Conservation (phyloP, 2,329 filamentous ascomycete genomes). For the Trichoderma guizhouense region DNA sequence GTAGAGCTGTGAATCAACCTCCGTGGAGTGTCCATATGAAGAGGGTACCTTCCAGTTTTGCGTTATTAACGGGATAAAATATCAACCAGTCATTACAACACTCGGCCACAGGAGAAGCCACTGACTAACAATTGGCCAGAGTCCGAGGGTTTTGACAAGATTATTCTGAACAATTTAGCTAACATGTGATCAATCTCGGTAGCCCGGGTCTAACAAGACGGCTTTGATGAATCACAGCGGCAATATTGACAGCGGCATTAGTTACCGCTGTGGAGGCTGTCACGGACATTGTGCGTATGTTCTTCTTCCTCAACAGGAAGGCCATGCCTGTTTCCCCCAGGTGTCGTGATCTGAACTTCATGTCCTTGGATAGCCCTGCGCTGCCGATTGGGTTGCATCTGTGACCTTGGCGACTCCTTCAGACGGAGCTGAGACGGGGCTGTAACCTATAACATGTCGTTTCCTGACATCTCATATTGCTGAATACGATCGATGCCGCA, state of each 20-base stretch:
- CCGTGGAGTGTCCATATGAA: not conserved
- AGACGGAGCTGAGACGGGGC: not conserved
- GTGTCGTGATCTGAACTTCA: slow-evolving; percentile 11
- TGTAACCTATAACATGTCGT: not conserved
- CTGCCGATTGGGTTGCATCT: not conserved
- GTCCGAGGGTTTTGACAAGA: not conserved
- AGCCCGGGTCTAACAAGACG: not conserved
- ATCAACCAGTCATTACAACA: not conserved
- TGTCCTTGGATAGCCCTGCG: not conserved
- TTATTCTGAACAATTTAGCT: not conserved
- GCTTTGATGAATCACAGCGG: not conserved
- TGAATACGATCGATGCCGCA: not conserved
- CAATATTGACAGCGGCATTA: not conserved
- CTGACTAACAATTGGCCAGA: not conserved
- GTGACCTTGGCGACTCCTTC: not conserved
- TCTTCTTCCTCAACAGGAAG: not conserved
- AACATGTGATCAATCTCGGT: not conserved
- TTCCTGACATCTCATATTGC: not conserved
- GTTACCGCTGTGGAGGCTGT: not conserved
- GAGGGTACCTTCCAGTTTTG: not conserved
- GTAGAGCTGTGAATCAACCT: not conserved
- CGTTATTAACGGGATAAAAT: not conserved
- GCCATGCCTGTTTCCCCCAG: too few species aligned
- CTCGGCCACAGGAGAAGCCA: not conserved
- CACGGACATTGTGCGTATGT: not conserved